Base-by-base conservation (phyloP, 208 protist genomes). In the Leishmania major region DNA sequence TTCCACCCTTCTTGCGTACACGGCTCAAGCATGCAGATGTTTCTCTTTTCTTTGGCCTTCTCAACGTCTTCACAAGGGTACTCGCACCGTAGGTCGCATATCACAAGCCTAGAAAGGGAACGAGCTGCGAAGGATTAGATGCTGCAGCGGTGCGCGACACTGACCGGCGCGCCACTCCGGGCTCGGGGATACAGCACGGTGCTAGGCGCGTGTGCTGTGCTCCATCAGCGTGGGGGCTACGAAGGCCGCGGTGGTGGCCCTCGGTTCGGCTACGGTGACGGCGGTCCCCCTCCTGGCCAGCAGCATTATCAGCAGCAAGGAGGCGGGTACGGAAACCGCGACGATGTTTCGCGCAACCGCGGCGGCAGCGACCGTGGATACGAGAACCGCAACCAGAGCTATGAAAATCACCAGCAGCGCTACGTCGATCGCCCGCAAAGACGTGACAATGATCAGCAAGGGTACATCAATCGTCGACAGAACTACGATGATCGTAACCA, bases 181-280 rank as follows among this genome's bases (percentile, higher is more conserved):
- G 43, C 75, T 72, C 77, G 77, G 28, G 70, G 62, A 64, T 81
- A 85, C 77, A 76, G 81, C 60, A 78, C 60, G 69, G 8, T 57
- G 31, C 45, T 85, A 2, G 40, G 60, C 13, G 31, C 71, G 1
- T 81, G 75, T 37, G 45, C 45, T 10, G 45, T 75, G 25, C 49
- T 55, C 5, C 43, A 60, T 57, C 82, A 86, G 72, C 78, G 77
- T 71, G 82, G 82, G 2, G 40, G 59, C 15, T 53, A 62, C 77
- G 64, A 73, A 43, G 73, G 78, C 5, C 40, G 73, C 51, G 77
- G 73, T 28, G 53, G 78, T 67, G 71, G 59, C 28, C 60, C 53
- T 80, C 62, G 49, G 11, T 1, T 17, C 49, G 31, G 62, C 15
- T 64, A 49, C 35, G 77, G 64, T 31, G 78, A 74, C 67, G 75